These are phyloP conservation scores for Trichosporon coremiiforme DNA, from an alignment of 1,284 basidiomycete genomes.

Conservation along the genomic window DNA sequence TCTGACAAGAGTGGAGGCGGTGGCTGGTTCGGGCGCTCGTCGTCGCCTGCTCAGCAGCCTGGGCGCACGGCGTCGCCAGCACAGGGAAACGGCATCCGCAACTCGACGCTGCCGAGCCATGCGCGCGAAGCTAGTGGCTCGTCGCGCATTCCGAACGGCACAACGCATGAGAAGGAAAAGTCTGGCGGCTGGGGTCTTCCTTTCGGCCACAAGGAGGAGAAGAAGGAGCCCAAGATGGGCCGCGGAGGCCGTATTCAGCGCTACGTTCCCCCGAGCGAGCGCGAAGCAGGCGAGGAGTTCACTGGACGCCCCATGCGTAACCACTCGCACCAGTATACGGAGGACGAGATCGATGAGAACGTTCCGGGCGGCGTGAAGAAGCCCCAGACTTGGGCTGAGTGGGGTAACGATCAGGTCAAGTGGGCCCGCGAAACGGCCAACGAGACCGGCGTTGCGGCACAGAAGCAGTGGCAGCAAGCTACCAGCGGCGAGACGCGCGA, in stretches of 20 bases:
- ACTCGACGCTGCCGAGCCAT: background rate
- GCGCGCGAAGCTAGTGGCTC: background rate
- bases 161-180: background rate
- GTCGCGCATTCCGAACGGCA: background rate
- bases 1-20: background rate
- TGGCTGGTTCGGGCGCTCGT: slow-evolving; percentile 13
- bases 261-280: slow-evolving; percentile 31
- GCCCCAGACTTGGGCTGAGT: slow-evolving; percentile 24
- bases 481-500: slow-evolving; percentile 23
- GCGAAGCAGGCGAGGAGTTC: slow-evolving; percentile 20
- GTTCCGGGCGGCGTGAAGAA: slow-evolving; percentile 15
- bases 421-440: slow-evolving; percentile 17
- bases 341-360: slow-evolving; percentile 14
- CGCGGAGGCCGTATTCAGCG: slow-evolving; percentile 11
- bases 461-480: slow-evolving; percentile 10
- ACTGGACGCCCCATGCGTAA: slow-evolving; percentile 16
- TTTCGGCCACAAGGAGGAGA: slow-evolving; percentile 13
- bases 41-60: slow-evolving; percentile 8
- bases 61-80: background rate
- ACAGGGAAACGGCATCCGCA: background rate
- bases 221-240: slow-evolving; percentile 15
- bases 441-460: slow-evolving; percentile 9
- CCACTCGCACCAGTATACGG: background rate
- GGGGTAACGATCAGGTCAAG: slow-evolving; percentile 24
- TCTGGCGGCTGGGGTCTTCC: background rate